Conservation (phyloP, 2,329 filamentous ascomycete species). For the Penicillium sp. region DNA sequence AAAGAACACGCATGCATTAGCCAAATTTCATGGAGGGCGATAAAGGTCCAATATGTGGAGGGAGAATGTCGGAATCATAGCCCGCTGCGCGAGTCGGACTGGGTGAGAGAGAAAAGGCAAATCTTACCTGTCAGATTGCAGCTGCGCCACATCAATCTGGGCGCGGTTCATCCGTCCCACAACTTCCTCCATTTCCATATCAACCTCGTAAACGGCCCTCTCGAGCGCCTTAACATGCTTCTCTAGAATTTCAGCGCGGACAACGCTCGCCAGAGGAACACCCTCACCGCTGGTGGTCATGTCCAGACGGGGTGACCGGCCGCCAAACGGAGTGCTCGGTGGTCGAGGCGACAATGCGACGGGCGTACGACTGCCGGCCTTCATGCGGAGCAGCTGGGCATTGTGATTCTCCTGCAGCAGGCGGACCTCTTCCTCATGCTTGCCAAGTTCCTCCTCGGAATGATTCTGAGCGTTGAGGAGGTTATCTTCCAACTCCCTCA, state of each 20-base stretch:
- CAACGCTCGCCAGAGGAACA: constrained; percentile 58
- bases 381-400: constrained; percentile 68
- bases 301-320: constrained; percentile 55
- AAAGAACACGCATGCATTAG: constrained; percentile 6
- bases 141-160: constrained; percentile 73
- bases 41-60: constrained; percentile 6
- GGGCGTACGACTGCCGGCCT: constrained; percentile 45
- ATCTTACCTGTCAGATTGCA: constrained; percentile 53
- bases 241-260: constrained; percentile 69
- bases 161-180: constrained; percentile 75
- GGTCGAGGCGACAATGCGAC: constrained; percentile 50
- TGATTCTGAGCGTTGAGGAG: constrained; percentile 75
- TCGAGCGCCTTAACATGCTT: constrained; percentile 79
- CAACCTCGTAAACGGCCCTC: constrained; percentile 67
- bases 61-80: not conserved
- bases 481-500: constrained; percentile 77
- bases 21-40: constrained; percentile 8
- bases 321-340: constrained; percentile 55
- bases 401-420: constrained; percentile 71
- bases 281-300: constrained; percentile 57
- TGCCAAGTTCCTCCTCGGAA: constrained; percentile 74
- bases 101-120: not conserved
- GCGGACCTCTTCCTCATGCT: constrained; percentile 79
- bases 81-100: not conserved
- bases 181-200: constrained; percentile 77